Base-by-base conservation (phyloP, 192 early-diverging fungal genomes). In the Mortierella alpina region DNA sequence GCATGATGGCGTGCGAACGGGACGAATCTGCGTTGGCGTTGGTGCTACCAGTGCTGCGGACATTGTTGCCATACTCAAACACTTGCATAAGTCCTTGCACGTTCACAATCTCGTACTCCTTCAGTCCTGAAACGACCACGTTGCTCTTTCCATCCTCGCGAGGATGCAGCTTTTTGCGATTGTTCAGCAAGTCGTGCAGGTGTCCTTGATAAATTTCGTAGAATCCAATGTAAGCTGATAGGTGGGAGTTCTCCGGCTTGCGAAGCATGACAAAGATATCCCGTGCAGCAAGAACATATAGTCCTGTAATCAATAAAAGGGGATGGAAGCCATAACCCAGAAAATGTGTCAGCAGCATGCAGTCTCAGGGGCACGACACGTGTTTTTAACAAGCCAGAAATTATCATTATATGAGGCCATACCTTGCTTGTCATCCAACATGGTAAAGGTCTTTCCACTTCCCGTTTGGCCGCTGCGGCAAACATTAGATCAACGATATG, bases 191-290 rank as follows among this genome's bases (percentile, higher is more conserved):
- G 70, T 99, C 98, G 67, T 94, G 95, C 59, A 99, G 83, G 31
- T 98, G 95, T 45, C 96, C 94, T 83, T 97, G 95, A 82, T 99
- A 99, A 68, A 99, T 98, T 79, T 99, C 98, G 74, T 97, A 98
- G 60, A 98, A 96, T 50, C 91, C 92, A 75, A 97, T 96, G 69
- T 88, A 95, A 1, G 93, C 94, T 20, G 90, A 75, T 59, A 98
- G 72, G 82, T 97, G 91, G 9, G 84, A 58, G 78, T 95, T 86
- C 65, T 95, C 85, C 1, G 93, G 90, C 18, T 82, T 87, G 23
- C 86, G 82, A 11, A 97, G 84, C 66, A 94, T 82, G 10, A 85
- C 82, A 84, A 99, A 97, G 63, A 99, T 95, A 70, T 99, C 98
- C 10, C 91, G 85, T 0, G 96, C 95, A 5, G 98, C 98, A 59